Percentiles rank a stretch among this genome's conserved stretches.
Conservation (phyloP, 768 basidiomycete genomes). For the Pisolithus albus region DNA sequence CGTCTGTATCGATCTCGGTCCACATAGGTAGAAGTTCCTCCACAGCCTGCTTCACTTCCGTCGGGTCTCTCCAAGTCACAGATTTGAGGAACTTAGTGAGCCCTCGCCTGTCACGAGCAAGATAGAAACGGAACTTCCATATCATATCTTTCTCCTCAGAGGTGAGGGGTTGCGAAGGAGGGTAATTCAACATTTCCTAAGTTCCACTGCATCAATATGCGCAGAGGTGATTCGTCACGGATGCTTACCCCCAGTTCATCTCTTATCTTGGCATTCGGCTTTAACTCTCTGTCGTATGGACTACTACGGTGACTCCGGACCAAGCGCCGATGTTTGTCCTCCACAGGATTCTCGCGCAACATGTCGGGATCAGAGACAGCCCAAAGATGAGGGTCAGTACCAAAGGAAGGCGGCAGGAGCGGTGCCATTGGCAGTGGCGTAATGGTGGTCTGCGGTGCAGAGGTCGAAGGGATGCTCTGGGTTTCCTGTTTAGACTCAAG, state of each 20-base stretch:
- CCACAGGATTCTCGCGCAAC: slow-evolving; percentile 89
- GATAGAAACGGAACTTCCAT: slow-evolving; percentile 99
- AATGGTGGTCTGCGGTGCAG: slow-evolving; percentile 34
- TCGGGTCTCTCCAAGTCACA: slow-evolving; percentile 94
- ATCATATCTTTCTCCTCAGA: slow-evolving; percentile 94
- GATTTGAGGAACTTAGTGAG: slow-evolving; percentile 97
- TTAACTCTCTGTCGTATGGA: slow-evolving; percentile 90
- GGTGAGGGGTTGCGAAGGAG: slow-evolving; percentile 79
- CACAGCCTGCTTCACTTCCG: slow-evolving; percentile 96
- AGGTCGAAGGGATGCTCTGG: slow-evolving; percentile 34
- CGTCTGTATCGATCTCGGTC: slow-evolving; percentile 96
- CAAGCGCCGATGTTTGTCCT: slow-evolving; percentile 91
- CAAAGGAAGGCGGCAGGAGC: slow-evolving; percentile 43
- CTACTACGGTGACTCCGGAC: slow-evolving; percentile 94
- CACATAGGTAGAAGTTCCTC: slow-evolving; percentile 93
- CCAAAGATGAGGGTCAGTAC: slow-evolving; percentile 74
- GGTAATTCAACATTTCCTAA: slow-evolving; percentile 85
- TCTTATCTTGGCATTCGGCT: slow-evolving; percentile 92
- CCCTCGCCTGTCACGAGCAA: slow-evolving; percentile 85
- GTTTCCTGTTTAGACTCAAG: slow-evolving; percentile 30
- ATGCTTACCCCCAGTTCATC: slow-evolving; percentile 80
- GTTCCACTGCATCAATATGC: neutral
- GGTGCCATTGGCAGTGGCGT: slow-evolving; percentile 35
- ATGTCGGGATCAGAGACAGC: slow-evolving; percentile 87
- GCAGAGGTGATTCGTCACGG: neutral